phyloP scores from a whole-genome alignment of 495 filamentous ascomycete genomes.

The Aspergillus funiculosus region DNA sequence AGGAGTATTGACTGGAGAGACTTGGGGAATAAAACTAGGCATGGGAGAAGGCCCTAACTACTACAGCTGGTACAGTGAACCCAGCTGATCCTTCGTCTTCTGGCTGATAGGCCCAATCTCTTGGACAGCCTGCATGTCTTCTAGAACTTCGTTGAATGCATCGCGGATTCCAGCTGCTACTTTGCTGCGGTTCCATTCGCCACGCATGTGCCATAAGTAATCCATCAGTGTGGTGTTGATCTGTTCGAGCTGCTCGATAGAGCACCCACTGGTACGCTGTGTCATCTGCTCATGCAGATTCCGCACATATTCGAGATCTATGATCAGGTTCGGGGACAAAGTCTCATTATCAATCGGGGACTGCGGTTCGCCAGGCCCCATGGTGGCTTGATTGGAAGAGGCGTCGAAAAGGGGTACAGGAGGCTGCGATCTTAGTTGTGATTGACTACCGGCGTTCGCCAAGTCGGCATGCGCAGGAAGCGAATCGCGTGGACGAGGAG shows the following conservation, averaged over 20 bases:
- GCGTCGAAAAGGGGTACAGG: slow-evolving; percentile 44
- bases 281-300: slow-evolving; percentile 55
- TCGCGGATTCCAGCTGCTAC: slow-evolving; percentile 57
- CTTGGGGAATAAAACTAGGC: too few relatives aligned
- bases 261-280: slow-evolving; percentile 65
- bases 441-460: slow-evolving; percentile 34
- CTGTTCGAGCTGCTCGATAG: slow-evolving; percentile 91
- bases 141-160: slow-evolving; percentile 74
- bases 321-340: slow-evolving; percentile 40
- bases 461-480: slow-evolving; percentile 19
- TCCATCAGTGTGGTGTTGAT: slow-evolving; percentile 89
- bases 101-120: slow-evolving; percentile 42
- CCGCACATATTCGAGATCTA: slow-evolving; percentile 52
- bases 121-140: slow-evolving; percentile 71
- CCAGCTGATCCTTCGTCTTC: slow-evolving; percentile 33
- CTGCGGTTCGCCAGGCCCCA: slow-evolving; percentile 33
- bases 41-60: too few relatives aligned
- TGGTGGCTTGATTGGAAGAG: slow-evolving; percentile 23
- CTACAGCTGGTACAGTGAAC: slow-evolving; percentile 20
- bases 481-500: slow-evolving; percentile 24
- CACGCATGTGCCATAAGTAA: slow-evolving; percentile 68
- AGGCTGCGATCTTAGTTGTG: slow-evolving; percentile 39
- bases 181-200: slow-evolving; percentile 71
- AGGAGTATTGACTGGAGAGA: slow-evolving; percentile 8
- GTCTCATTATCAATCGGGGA: slow-evolving; percentile 45